These are phyloP conservation scores for Lobosporangium transversale DNA, from an alignment of 192 early-diverging fungal species.

Conservation along the genomic window DNA sequence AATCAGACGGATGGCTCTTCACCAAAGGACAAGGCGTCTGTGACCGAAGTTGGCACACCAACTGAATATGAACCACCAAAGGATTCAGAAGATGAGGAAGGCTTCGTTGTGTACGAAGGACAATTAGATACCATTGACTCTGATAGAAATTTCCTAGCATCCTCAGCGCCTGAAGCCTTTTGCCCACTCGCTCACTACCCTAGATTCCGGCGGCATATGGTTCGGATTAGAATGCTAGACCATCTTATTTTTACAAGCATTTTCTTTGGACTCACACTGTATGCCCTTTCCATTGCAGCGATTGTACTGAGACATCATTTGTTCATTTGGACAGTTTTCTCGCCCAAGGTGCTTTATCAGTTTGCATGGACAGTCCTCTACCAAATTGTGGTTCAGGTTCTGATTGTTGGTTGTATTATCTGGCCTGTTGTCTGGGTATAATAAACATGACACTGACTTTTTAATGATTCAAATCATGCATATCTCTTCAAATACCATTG, in stretches of 20 bases:
- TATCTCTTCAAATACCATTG: too few relatives aligned
- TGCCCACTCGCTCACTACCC: constrained; percentile 23
- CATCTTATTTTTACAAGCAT: constrained; percentile 37
- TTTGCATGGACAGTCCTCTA: constrained; percentile 69
- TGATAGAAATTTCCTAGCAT: neutral
- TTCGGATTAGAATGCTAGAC: constrained; percentile 19
- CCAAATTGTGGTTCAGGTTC: constrained; percentile 52
- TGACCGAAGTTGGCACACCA: neutral
- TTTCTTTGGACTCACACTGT: constrained; percentile 62
- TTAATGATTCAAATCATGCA: too few relatives aligned
- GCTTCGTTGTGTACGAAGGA: constrained; percentile 4
- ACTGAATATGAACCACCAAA: neutral
- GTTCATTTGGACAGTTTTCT: constrained; percentile 89
- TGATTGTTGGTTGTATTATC: constrained; percentile 26
- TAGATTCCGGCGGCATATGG: constrained; percentile 20
- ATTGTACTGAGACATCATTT: constrained; percentile 72
- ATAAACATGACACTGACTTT: too few relatives aligned
- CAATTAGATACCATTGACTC: neutral
- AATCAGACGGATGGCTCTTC: neutral
- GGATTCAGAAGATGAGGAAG: neutral
- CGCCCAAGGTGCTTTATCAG: constrained; percentile 83
- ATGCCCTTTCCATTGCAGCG: constrained; percentile 69
- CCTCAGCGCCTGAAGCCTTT: neutral
- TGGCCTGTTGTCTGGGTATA: constrained; percentile 2
- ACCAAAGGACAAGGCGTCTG: too few relatives aligned